These are phyloP conservation scores for Phytophthora megakarya DNA, from an alignment of 352 stramenopile species.

Conservation along the genomic window DNA sequence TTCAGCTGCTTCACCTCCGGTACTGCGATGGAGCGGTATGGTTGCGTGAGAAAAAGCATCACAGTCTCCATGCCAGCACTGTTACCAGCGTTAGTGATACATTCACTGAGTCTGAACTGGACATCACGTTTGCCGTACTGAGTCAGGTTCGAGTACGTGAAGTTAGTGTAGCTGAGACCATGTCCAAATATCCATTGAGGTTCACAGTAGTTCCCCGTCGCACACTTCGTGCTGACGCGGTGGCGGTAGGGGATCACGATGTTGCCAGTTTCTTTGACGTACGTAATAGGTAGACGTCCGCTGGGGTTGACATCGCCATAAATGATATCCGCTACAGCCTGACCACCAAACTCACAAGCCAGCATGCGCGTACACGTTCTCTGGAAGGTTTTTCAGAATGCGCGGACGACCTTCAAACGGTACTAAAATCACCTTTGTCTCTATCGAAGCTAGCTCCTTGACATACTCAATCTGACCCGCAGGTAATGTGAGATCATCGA, in stretches of 20 bases:
- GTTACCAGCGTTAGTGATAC: conserved; percentile 7
- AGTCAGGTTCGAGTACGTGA: conserved; percentile 46
- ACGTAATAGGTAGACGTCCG: conserved; percentile 13
- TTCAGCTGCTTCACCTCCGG: conserved; percentile 21
- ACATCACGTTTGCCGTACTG: conserved; percentile 18
- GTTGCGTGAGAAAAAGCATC: conserved; percentile 15
- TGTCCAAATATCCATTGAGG: conserved; percentile 59
- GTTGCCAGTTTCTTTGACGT: conserved; percentile 14
- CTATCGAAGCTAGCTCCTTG: conserved; percentile 20
- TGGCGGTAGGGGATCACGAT: conserved; percentile 18
- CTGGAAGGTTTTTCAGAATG: conserved; percentile 52
- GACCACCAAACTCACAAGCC: conserved; percentile 51
- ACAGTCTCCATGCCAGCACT: conserved; percentile 9
- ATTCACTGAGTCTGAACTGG: conserved; percentile 14
- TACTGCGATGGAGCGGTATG: conserved; percentile 19
- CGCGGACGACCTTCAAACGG: conserved; percentile 76
- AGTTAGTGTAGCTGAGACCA: conserved; percentile 64
- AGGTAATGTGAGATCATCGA: conserved; percentile 65
- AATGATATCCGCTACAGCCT: conserved; percentile 13
- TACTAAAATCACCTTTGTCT: conserved; percentile 73
- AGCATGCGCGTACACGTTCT: conserved; percentile 54
- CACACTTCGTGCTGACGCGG: conserved; percentile 13
- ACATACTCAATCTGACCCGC: conserved; percentile 66
- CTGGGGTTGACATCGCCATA: conserved; percentile 14
- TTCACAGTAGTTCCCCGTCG: conserved; percentile 13